Base-by-base conservation (phyloP, 305 asterid species). In the Fraxinus xanthoxyloides region DNA sequence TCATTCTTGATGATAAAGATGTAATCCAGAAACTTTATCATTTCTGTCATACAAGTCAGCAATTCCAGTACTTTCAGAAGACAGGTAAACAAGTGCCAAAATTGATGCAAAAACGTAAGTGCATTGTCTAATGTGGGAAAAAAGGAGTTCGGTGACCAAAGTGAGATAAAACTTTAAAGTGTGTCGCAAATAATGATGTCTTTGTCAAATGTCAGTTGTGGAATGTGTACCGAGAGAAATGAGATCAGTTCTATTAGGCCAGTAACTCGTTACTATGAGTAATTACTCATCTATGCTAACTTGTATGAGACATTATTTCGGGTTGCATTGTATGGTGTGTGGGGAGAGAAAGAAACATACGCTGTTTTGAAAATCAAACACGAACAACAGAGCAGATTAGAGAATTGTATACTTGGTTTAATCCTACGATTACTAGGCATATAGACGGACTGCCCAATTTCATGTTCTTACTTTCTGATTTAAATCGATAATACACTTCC, bases 11-110 rank as follows among this genome's bases (percentile, higher is more conserved):
- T 69, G 75, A 69, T 69, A 13, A 31, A 69, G 24, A 69, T 69
- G 21, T 69, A 21, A 69, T 17, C 34, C 35, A 69, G 38, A 69
- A 30, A 17, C 75, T 5, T 6, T 3, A 9, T 69, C 73, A 28
- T 26, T 24, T 28, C 73, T 28, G 73, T 65, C 3, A 3, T 65
- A 12, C 34, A 26, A 30, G 35, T 67, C 35, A 67, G 74, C 35
- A 67, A 24, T 70, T 70, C 43, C 43, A 70, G 75, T 70, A 70
- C 76, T 70, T 70, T 15, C 46, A 70, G 76, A 32, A 30, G 43
- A 32, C 76, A 7, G 0, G 40, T 65, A 24, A 7, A 65, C 9
- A 5, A 26, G 73, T 65, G 34, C 73, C 69, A 15, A 28, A 30
- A 70, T 17, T 70, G 76, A 70, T 1, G 19, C 76, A 72, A 72